These are phyloP conservation scores for Fraxinus greggii DNA, from an alignment of 305 asterid genomes.

Conservation along the genomic window DNA sequence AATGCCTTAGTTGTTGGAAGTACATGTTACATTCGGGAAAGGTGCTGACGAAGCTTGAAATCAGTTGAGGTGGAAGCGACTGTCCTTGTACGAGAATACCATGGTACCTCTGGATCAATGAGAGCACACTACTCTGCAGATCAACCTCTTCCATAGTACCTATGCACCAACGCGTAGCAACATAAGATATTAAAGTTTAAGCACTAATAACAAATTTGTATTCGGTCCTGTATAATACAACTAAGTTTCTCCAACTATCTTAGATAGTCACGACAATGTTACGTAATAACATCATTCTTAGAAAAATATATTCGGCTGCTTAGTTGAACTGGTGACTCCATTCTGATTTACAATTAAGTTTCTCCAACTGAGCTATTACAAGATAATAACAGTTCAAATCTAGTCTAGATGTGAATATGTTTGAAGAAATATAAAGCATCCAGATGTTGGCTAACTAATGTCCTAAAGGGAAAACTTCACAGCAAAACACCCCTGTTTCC, in stretches of 20 bases:
- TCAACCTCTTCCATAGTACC: slow-evolving; percentile 38
- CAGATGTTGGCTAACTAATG: background rate
- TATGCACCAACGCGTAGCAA: background rate
- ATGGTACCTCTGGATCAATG: slow-evolving; percentile 27
- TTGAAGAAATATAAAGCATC: background rate
- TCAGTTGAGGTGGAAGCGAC: slow-evolving; percentile 25
- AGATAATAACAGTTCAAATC: background rate
- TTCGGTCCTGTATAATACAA: background rate
- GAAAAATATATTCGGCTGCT: background rate
- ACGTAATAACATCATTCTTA: background rate
- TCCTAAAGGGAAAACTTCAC: background rate
- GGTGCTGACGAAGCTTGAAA: slow-evolving; percentile 29
- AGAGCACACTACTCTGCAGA: slow-evolving; percentile 25
- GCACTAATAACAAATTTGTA: background rate
- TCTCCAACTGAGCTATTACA: background rate
- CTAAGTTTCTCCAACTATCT: background rate
- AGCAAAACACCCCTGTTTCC: background rate
- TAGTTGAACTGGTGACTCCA: background rate
- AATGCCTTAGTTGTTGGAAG: slow-evolving; percentile 25
- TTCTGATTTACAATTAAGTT: background rate
- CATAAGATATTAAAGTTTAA: background rate
- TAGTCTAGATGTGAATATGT: background rate
- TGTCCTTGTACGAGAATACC: slow-evolving; percentile 27
- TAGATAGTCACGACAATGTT: background rate
- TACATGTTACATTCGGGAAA: slow-evolving; percentile 37